A percentile compares a stretch with the other conserved stretches of the same genome.
These are phyloP conservation scores for Gossypium sturtianum DNA, from an alignment of 345 rosid genomes.

Conservation along the genomic window DNA sequence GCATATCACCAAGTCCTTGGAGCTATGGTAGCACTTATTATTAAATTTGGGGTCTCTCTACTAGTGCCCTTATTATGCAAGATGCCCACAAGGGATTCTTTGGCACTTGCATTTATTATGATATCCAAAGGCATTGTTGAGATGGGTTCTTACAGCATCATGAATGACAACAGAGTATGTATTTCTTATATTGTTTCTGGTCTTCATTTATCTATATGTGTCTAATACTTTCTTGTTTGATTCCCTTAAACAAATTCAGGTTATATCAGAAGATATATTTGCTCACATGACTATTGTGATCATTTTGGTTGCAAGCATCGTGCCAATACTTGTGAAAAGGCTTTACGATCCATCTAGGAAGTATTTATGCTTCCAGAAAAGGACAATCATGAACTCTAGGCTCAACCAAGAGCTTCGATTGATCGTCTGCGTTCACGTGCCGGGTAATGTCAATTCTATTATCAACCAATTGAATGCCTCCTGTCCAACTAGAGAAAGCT, in stretches of 20 bases:
- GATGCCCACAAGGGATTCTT: background rate
- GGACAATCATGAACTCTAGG: slow-evolving; percentile 22
- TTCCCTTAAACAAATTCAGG: background rate
- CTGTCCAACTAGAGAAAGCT: slow-evolving; percentile 4
- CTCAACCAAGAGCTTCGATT: slow-evolving; percentile 18
- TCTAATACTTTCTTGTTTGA: background rate
- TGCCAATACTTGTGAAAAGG: slow-evolving; percentile 10
- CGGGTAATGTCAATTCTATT: slow-evolving; percentile 26
- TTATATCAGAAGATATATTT: background rate
- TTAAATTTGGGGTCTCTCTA: background rate
- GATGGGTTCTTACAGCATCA: too few relatives aligned
- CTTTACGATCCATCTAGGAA: slow-evolving; percentile 25
- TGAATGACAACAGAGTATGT: background rate
- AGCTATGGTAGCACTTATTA: background rate
- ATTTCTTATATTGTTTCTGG: too few relatives aligned
- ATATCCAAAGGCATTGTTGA: too few relatives aligned
- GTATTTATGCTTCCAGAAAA: slow-evolving; percentile 27
- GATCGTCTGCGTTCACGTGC: slow-evolving; percentile 38
- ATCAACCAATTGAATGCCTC: slow-evolving; percentile 14
- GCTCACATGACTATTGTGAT: background rate
- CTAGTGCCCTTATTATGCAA: background rate
- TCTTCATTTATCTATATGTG: too few relatives aligned
- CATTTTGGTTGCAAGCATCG: background rate
- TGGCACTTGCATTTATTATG: too few relatives aligned
- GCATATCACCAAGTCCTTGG: background rate